Evolutionary conservation across 768 basidiomycete genomes (phyloP).

Genomic region (Filobasidium floriforme): DNA sequence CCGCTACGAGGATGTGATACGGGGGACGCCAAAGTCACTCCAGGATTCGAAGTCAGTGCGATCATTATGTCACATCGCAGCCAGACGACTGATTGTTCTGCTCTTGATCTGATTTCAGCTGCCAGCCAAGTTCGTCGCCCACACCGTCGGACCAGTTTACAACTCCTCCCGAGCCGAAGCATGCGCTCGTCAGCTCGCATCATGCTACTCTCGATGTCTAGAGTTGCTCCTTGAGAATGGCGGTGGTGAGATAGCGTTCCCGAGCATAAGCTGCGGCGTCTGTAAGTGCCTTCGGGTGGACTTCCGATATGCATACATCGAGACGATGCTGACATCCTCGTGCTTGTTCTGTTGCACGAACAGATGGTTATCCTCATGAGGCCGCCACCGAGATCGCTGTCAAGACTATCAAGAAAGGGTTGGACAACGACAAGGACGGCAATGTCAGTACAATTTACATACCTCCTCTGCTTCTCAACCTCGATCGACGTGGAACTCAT

Average conservation of each 20-base stretch:
- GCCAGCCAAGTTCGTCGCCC: conserved; percentile 40
- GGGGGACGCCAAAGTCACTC: conserved; percentile 45
- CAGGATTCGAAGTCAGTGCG: conserved; percentile 39
- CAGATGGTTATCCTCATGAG: conserved; percentile 46
- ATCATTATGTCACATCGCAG: no score
- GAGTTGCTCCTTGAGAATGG: conserved; percentile 25
- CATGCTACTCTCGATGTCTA: conserved; percentile 43
- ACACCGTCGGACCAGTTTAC: conserved; percentile 47
- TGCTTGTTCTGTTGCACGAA: background rate
- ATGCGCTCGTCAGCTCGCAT: conserved; percentile 29
- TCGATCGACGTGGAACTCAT: background rate
- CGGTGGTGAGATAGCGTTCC: conserved; percentile 40
- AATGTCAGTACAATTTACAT: conserved; percentile 19
- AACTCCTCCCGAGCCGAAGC: conserved; percentile 20
- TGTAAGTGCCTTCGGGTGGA: conserved; percentile 28
- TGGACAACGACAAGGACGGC: conserved; percentile 29
- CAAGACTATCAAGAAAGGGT: conserved; percentile 30
- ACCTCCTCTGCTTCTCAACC: background rate
- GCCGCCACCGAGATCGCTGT: conserved; percentile 44
- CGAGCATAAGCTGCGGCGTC: conserved; percentile 43
- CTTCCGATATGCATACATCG: background rate
- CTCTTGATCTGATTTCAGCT: conserved; percentile 28
- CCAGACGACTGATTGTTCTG: no score
- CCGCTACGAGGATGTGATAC: conserved; percentile 44
- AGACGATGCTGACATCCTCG: background rate